Conservation (phyloP, 352 stramenopile genomes). For the Thraustotheca clavata region DNA sequence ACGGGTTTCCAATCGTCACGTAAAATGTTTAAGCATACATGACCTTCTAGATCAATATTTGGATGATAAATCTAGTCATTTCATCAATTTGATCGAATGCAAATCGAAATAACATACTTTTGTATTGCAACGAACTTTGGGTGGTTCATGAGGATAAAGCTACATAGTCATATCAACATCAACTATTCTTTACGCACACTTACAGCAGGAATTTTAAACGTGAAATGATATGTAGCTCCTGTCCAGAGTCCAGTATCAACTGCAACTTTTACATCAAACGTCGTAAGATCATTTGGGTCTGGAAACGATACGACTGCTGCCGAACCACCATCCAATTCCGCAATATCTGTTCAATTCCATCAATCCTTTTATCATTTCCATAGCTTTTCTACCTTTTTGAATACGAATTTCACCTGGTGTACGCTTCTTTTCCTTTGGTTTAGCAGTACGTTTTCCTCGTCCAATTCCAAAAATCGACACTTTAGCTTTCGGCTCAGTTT, state of each 20-base stretch:
- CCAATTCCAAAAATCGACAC: constrained; percentile 63
- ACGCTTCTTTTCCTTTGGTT: constrained; percentile 85
- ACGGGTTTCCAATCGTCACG: constrained; percentile 98
- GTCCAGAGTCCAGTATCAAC: constrained; percentile 96
- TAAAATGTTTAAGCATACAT: constrained; percentile 97
- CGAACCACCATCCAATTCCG: constrained; percentile 95
- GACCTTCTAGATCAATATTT: constrained; percentile 98
- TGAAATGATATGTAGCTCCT: constrained; percentile 95
- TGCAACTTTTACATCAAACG: constrained; percentile 87
- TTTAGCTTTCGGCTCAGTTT: neutral
- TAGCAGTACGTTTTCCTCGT: constrained; percentile 54
- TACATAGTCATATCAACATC: constrained; percentile 24
- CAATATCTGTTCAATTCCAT: constrained; percentile 77
- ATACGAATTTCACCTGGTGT: constrained; percentile 97
- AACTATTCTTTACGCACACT: neutral
- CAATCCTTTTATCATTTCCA: neutral
- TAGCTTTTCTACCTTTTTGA: constrained; percentile 88
- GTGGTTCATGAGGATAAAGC: constrained; percentile 95
- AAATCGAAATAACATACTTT: constrained; percentile 46
- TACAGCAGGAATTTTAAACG: constrained; percentile 95
- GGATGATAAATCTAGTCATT: constrained; percentile 95
- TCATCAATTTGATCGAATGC: neutral
- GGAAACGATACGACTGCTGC: constrained; percentile 94
- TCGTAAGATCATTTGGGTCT: constrained; percentile 95
- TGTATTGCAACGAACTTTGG: constrained; percentile 95